Base-by-base conservation (phyloP, 768 basidiomycete genomes). In the Zangia roseola region DNA sequence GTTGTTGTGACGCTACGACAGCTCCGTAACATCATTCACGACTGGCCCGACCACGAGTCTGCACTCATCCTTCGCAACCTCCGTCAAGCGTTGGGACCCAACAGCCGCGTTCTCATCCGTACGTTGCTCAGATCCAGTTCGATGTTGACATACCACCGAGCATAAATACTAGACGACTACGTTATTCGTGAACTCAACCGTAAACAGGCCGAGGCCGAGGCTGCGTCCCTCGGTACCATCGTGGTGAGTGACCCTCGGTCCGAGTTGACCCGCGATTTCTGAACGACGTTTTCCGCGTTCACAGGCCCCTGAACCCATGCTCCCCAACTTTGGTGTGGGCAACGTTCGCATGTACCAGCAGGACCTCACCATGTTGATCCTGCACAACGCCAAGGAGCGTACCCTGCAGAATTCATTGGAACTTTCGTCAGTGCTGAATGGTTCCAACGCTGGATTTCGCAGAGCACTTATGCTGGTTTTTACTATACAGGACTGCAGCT, bases 1-100 rank as follows among this genome's bases (percentile, higher is more conserved):
- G 13, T 12, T 28, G 28, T 26, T 28, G 28, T 2, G 28, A 13
- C 25, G 10, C 24, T 12, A 41, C 3, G 26, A 8, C 38, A 60
- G 58, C 58, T 59, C 19, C 58, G 58, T 25, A 58, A 57, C 25
- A 58, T 65, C 34, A 57, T 63, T 23, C 69, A 69, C 36, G 57
- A 71, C 47, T 72, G 68, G 69, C 56, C 66, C 9, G 71, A 71
- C 46, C 46, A 55, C 2, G 55, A 62, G n/a, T 52, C 61, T 12
- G 31, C 47, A 1, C 45, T 56, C 5, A 69, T 70, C 33, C 53
- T 70, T 17, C 47, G 44, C 19, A 68, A 69, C 46, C 31, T 71
- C 40, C 58, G 65, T 21, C 43, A 57, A 49, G 68, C 63, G 8
- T 54, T 71, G 52, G 58, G 53, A 23, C 61, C 65, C 6, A 42